Base-by-base conservation (phyloP, 2,329 filamentous ascomycete genomes). In the Xylaria sp. region DNA sequence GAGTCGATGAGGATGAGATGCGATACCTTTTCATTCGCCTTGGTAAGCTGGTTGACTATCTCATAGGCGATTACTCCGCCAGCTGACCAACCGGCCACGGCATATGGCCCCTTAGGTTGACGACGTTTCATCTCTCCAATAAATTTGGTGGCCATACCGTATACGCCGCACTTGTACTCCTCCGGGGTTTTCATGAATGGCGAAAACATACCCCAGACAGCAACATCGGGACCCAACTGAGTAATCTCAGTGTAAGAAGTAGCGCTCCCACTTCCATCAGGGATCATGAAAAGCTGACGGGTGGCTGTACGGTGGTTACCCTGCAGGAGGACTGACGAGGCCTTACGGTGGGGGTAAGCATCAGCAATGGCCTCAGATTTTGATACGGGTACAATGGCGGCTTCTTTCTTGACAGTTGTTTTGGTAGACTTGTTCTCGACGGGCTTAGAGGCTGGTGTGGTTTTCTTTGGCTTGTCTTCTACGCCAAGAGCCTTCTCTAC, bases 31-130 rank as follows among this genome's bases (percentile, higher is more conserved):
- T 91, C 86, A 17, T 86, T 85, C 2, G 82, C 83, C 68, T 84
- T 83, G 65, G 83, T 83, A 17, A 92, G 82, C 69, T 90, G 86
- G 61, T 85, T 85, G 17, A 88, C 85, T 10, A 89, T 88, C 71
- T 91, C 88, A 73, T 87, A 92, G 47, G 90, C 90, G 66, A 90
- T 89, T 54, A 92, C 89, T 39, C 91, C 91, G 29, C 91, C 92
- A 1, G 90, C 91, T n/a, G 88, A 92, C 91, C 91, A 94, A 27
- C 92, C 92, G 17, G 88, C 86, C 0, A 93, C 79, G 57, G 85
- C 84, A 78, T 92, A 92, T 0, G 90, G 89, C 0, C 91, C 91
- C 25, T 81, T 74, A 2, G 90, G 88, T 78, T 93, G 90, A 57
- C 90, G 89, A 5, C 88, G 86, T 78, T 88, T 89, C 78, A 93